Evolutionary conservation across 2,329 filamentous ascomycete genomes (phyloP).

Genomic region (Monosporascus sp.): DNA sequence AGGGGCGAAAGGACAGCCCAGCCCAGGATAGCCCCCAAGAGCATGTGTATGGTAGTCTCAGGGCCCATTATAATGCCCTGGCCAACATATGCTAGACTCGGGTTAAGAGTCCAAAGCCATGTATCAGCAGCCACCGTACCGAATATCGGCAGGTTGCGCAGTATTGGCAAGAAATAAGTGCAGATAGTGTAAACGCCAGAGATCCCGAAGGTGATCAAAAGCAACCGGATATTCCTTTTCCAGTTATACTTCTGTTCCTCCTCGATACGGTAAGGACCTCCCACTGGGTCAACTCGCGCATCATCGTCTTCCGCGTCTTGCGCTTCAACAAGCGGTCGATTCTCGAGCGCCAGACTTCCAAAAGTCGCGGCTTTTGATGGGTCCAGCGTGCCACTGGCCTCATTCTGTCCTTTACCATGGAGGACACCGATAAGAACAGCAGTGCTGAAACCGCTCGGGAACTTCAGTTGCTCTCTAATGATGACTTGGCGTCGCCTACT

Average conservation of each 20-base stretch:
- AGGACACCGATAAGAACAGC: slow-evolving; percentile 88
- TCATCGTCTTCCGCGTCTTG: slow-evolving; percentile 16
- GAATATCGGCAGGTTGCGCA: slow-evolving; percentile 84
- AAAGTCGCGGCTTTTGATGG: slow-evolving; percentile 26
- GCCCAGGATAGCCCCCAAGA: slow-evolving; percentile 80
- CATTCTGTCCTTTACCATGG: slow-evolving; percentile 57
- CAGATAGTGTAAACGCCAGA: slow-evolving; percentile 69
- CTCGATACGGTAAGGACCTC: slow-evolving; percentile 22
- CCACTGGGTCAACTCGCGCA: slow-evolving; percentile 6
- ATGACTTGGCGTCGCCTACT: slow-evolving; percentile 77
- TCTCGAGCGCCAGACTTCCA: slow-evolving; percentile 28
- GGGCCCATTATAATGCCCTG: slow-evolving; percentile 99
- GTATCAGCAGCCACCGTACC: slow-evolving; percentile 66
- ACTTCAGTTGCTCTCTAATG: slow-evolving; percentile 85
- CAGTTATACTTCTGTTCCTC: slow-evolving; percentile 36
- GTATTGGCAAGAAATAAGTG: slow-evolving; percentile 83
- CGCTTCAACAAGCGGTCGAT: slow-evolving; percentile 20
- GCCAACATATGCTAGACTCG: slow-evolving; percentile 93
- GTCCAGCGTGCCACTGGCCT: slow-evolving; percentile 22
- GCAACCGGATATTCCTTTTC: slow-evolving; percentile 46
- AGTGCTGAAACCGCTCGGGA: slow-evolving; percentile 92
- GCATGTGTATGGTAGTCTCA: slow-evolving; percentile 91
- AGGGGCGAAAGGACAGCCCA: slow-evolving; percentile 90
- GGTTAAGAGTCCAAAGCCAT: slow-evolving; percentile 96
- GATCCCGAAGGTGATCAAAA: slow-evolving; percentile 52